phyloP scores from a whole-genome alignment of 805 yeast species.

The Candida berthetii region DNA sequence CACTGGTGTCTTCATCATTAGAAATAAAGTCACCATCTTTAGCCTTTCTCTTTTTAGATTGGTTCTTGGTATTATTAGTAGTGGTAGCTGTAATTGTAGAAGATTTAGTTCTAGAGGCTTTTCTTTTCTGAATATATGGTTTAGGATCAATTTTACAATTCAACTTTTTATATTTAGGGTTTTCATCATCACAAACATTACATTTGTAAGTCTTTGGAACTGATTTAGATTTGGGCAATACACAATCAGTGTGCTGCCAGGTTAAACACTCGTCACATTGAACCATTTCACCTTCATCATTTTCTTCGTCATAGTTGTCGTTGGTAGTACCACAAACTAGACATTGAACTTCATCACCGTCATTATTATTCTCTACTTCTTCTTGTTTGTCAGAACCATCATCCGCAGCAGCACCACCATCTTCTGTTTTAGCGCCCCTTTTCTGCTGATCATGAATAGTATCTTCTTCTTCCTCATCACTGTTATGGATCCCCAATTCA shows the following conservation, averaged over 20 bases:
- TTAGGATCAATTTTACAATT: slow-evolving; percentile 23
- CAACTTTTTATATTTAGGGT: slow-evolving; percentile 24
- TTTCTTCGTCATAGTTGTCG: slow-evolving; percentile 50
- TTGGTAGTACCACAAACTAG: slow-evolving; percentile 56
- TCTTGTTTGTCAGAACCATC: no score
- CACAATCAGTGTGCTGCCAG: slow-evolving; percentile 68
- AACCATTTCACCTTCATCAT: slow-evolving; percentile 53
- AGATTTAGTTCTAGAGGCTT: neutral
- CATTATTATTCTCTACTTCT: slow-evolving; percentile 6
- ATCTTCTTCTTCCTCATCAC: neutral
- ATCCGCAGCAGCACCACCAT: slow-evolving; percentile 19
- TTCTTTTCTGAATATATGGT: slow-evolving; percentile 15
- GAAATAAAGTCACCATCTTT: slow-evolving; percentile 9
- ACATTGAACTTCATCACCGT: slow-evolving; percentile 46
- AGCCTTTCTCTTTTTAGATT: neutral
- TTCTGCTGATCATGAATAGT: no score
- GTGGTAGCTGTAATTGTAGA: neutral
- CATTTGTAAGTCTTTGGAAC: slow-evolving; percentile 48
- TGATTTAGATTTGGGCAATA: slow-evolving; percentile 35
- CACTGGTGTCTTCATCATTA: slow-evolving; percentile 6
- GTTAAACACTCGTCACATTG: slow-evolving; percentile 61
- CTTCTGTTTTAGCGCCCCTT: slow-evolving; percentile 10
- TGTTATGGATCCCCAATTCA: neutral
- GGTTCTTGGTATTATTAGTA: neutral
- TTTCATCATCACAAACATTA: slow-evolving; percentile 42